Evolutionary conservation across 495 filamentous ascomycete species (phyloP).

Genomic region (Penicillium riverlandense): DNA sequence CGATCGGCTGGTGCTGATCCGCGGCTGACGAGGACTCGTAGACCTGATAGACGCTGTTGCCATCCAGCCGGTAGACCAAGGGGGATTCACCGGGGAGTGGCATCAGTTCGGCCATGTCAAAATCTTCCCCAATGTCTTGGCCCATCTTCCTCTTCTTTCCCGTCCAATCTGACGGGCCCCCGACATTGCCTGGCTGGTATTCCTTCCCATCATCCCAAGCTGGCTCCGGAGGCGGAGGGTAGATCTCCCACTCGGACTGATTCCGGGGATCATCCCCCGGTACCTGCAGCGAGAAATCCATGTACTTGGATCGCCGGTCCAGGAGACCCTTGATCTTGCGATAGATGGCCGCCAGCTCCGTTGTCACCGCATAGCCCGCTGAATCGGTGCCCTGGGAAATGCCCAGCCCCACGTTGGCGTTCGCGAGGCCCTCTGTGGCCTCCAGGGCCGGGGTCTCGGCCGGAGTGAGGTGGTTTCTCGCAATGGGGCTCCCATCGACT

Average conservation of each 20-base stretch:
- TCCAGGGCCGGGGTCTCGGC: conserved; percentile 37
- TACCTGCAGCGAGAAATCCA: conserved; percentile 76
- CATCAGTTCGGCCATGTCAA: conserved; percentile 65
- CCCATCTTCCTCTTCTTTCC: conserved; percentile 73
- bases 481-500: conserved; percentile 22
- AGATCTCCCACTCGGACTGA: conserved; percentile 75
- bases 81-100: conserved; percentile 60
- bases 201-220: conserved; percentile 74
- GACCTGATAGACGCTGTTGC: conserved; percentile 83
- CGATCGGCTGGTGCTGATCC: conserved; percentile 57
- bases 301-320: conserved; percentile 83
- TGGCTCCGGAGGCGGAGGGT: conserved; percentile 83
- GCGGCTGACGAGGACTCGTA: conserved; percentile 58
- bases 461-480: conserved; percentile 32
- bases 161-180: conserved; percentile 13
- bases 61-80: conserved; percentile 73
- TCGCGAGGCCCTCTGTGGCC: conserved; percentile 41
- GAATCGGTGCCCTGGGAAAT: conserved; percentile 36
- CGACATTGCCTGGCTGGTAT: conserved; percentile 15
- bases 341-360: conserved; percentile 79
- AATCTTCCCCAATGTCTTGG: conserved; percentile 85
- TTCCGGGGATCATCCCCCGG: conserved; percentile 81
- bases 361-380: conserved; percentile 62
- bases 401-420: conserved; percentile 44
- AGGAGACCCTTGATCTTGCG: conserved; percentile 77